A percentile compares a stretch with the other conserved stretches of the same genome.
Evolutionary conservation across 2,329 filamentous ascomycete species (phyloP).

Genomic region (Paecilomyces fulvus): DNA sequence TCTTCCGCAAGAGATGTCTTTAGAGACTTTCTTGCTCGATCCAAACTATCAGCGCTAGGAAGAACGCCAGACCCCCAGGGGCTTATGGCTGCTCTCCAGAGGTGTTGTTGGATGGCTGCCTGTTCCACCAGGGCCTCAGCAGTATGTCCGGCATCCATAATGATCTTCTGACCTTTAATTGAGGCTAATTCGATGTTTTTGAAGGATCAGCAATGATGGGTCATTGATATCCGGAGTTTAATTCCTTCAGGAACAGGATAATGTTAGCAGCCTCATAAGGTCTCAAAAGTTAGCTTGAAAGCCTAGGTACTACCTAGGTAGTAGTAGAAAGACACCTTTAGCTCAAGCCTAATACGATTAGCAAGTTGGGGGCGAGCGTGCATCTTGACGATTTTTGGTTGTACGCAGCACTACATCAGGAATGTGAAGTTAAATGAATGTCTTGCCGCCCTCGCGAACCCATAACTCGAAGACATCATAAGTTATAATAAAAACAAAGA

Average conservation of each 20-base stretch:
- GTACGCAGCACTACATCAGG: neutral
- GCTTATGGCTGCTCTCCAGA: conserved; percentile 24
- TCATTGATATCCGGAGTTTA: neutral
- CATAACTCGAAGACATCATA: neutral
- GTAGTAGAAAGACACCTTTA: neutral
- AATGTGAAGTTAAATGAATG: neutral
- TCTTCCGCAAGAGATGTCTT: conserved; percentile 16
- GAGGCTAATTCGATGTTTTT: neutral
- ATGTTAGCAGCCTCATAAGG: neutral
- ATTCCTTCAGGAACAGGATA: neutral
- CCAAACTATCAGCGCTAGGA: conserved; percentile 20
- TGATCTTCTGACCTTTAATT: neutral
- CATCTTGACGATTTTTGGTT: neutral
- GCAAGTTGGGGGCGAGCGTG: neutral
- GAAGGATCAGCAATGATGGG: neutral
- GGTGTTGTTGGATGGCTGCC: conserved; percentile 13
- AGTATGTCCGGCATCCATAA: neutral
- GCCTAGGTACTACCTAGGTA: too few species aligned
- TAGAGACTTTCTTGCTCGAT: conserved; percentile 25
- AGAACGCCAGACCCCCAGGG: conserved; percentile 22
- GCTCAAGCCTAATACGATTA: neutral
- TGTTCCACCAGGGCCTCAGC: conserved; percentile 7
- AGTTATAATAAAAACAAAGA: neutral
- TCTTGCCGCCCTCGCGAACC: neutral
- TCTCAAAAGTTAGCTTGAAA: neutral